A percentile compares a stretch with the other conserved stretches of the same genome.
Conservation (phyloP, 2,329 filamentous ascomycete genomes). For the Pseudonectria buxi region DNA sequence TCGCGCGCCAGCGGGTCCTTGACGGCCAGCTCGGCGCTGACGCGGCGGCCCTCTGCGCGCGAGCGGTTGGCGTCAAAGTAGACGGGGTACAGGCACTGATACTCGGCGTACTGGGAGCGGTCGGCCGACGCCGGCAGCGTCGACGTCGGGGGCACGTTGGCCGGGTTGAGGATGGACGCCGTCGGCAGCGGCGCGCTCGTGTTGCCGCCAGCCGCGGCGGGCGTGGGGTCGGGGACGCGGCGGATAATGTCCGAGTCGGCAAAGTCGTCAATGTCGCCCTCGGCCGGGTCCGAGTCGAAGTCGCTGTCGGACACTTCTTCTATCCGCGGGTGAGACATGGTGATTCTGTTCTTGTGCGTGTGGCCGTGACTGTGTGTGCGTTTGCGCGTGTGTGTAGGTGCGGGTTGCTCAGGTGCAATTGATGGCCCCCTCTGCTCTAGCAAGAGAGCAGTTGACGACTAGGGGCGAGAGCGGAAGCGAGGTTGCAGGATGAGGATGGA, state of each 20-base stretch:
- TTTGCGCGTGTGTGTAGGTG: background rate
- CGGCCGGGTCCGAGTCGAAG: slow-evolving; percentile 74
- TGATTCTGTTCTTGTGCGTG: slow-evolving; percentile 12
- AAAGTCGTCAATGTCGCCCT: slow-evolving; percentile 70
- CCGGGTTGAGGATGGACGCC: slow-evolving; percentile 23
- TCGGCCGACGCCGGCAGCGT: slow-evolving; percentile 34
- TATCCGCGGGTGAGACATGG: slow-evolving; percentile 79
- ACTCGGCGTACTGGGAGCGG: slow-evolving; percentile 60
- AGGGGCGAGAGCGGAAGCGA: too few species aligned
- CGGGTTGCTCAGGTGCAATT: background rate
- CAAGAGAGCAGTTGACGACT: too few species aligned
- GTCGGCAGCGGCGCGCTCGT: slow-evolving; percentile 18
- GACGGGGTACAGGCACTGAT: slow-evolving; percentile 86
- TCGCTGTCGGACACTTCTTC: slow-evolving; percentile 88
- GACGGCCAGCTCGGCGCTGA: slow-evolving; percentile 65
- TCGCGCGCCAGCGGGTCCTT: slow-evolving; percentile 80
- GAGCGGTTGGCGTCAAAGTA: slow-evolving; percentile 81
- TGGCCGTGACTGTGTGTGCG: background rate
- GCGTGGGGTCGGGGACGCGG: slow-evolving; percentile 29
- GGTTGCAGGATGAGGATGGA: too few species aligned
- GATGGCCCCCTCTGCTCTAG: too few species aligned
- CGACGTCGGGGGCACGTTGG: slow-evolving; percentile 22
- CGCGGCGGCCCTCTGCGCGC: slow-evolving; percentile 74
- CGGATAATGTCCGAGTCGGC: slow-evolving; percentile 51
- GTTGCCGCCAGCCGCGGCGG: slow-evolving; percentile 22